Evolutionary conservation across 2,329 filamentous ascomycete genomes (phyloP), one percentile per base, ranked within the genome.

Genomic region (Gnomoniopsis sp.): DNA sequence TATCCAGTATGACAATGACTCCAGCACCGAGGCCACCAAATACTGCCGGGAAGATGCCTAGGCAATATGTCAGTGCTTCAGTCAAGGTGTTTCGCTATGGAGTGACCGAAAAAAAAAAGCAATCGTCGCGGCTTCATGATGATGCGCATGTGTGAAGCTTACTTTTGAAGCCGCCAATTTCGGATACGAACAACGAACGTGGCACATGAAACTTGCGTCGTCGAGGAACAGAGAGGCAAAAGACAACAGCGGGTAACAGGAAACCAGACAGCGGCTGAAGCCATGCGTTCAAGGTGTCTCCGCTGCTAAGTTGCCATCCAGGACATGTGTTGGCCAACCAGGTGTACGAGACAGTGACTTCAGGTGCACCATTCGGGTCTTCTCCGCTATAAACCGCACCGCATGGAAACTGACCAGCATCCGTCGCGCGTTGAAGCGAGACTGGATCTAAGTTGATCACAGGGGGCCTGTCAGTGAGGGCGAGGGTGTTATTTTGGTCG

Each of bases 191-290:
- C 44, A 66, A 53, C 6, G 49, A 19, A 3, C 52, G 58, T 3
- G 61, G 60, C 4, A 66, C 58, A 8, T 65, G 60, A 2, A 69
- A 50, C 49, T 66, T 67, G 34, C 67, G 62, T 33, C 66, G 64
- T 11, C 67, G 62, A 2, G 67, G 67, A 6, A 70, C 60, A 6
- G 66, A 65, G 15, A 69, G 57, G 49, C 68, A 70, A 54, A 70
- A 70, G 46, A 68, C 61, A 34, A 68, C 59, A 34, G 66, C 67
- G 2, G 68, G 68, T 7, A 69, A 44, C n/a, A 70, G 58, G 38
- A 70, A 68, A 14, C 65, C 61, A 6, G 65, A 65, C 7, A 69
- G 61, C 3, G 67, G 65, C 44, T 65, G 65, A 10, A 69, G 61
- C 66, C 66, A 65, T 23, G 62, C 60, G 43, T 66, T 65, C 43